phyloP scores from a whole-genome alignment of 2,329 filamentous ascomycete genomes.

The Paraphaeosphaeria sporulosa region DNA sequence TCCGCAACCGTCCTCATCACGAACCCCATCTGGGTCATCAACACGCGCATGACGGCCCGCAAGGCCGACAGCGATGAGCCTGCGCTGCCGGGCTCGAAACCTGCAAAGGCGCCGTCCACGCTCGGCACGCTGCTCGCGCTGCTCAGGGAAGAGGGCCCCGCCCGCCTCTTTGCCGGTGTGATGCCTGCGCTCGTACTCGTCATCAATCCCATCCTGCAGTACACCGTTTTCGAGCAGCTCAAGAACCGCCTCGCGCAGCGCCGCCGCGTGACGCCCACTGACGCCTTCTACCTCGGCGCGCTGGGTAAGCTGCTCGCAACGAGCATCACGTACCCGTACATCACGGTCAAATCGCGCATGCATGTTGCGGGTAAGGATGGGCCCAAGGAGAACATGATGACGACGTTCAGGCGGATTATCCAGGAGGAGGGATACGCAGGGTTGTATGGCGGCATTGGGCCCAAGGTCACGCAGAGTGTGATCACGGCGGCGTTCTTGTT shows the following conservation, averaged over 20 bases:
- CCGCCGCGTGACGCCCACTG: slow-evolving; percentile 78
- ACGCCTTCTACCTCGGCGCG: slow-evolving; percentile 91
- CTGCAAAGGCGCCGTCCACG: slow-evolving; percentile 71
- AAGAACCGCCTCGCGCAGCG: slow-evolving; percentile 87
- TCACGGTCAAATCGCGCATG: slow-evolving; percentile 98
- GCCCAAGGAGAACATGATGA: slow-evolving; percentile 81
- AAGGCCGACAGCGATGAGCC: slow-evolving; percentile 63
- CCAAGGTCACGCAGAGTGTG: slow-evolving; percentile 96
- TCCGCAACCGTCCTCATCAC: slow-evolving; percentile 94
- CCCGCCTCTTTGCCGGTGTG: slow-evolving; percentile 89
- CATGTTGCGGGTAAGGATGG: slow-evolving; percentile 82
- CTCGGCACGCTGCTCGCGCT: slow-evolving; percentile 82
- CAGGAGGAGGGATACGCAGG: slow-evolving; percentile 90
- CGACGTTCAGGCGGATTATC: slow-evolving; percentile 80
- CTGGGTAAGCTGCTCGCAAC: slow-evolving; percentile 95
- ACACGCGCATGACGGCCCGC: slow-evolving; percentile 96
- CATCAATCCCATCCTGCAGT: slow-evolving; percentile 98
- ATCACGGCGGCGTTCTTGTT: slow-evolving; percentile 96
- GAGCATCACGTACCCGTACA: slow-evolving; percentile 94
- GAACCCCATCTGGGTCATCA: slow-evolving; percentile 99
- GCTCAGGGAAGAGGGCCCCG: slow-evolving; percentile 81
- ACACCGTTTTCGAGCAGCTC: slow-evolving; percentile 98
- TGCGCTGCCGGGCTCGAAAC: slow-evolving; percentile 50
- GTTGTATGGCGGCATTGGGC: slow-evolving; percentile 92
- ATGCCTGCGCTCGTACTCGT: slow-evolving; percentile 92